Evolutionary conservation across 257 asterid species (phyloP).

Genomic region (Ophiorrhiza pumila): DNA sequence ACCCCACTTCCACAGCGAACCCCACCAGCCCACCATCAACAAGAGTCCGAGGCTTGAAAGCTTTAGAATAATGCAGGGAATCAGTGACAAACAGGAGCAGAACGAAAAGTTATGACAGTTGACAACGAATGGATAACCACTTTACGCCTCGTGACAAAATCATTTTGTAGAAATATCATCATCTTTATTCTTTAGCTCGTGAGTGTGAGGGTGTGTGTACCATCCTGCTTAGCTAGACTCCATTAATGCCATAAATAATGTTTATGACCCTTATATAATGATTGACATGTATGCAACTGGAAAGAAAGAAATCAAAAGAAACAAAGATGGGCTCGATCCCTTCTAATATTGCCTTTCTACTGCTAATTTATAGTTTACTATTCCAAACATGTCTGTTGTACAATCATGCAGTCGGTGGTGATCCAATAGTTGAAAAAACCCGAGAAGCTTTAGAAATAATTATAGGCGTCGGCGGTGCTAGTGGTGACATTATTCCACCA

Average conservation of each 20-base stretch:
- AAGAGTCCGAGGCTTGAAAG: constrained; percentile 1
- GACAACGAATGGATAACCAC: constrained; percentile 14
- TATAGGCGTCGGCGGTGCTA: constrained; percentile 26
- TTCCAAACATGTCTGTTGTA: neutral
- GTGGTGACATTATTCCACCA: constrained; percentile 18
- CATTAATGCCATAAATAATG: neutral
- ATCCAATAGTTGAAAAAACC: constrained; percentile 1
- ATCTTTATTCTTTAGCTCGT: neutral
- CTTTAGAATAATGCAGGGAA: constrained; percentile 1
- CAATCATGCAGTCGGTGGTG: neutral
- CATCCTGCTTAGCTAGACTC: neutral
- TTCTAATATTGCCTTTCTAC: neutral
- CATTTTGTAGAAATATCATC: neutral
- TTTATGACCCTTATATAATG: neutral
- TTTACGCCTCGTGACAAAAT: neutral
- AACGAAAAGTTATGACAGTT: neutral
- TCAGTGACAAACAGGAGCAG: neutral
- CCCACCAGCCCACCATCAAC: constrained; percentile 1
- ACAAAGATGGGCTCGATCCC: neutral
- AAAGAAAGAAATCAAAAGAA: too few relatives aligned
- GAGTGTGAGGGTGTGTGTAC: neutral
- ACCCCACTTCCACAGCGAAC: too few relatives aligned
- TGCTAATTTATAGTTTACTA: neutral
- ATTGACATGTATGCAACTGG: neutral
- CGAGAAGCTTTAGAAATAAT: constrained; percentile 36